phyloP scores from a whole-genome alignment of 306 rosid species.

The Prosopis cineraria region DNA sequence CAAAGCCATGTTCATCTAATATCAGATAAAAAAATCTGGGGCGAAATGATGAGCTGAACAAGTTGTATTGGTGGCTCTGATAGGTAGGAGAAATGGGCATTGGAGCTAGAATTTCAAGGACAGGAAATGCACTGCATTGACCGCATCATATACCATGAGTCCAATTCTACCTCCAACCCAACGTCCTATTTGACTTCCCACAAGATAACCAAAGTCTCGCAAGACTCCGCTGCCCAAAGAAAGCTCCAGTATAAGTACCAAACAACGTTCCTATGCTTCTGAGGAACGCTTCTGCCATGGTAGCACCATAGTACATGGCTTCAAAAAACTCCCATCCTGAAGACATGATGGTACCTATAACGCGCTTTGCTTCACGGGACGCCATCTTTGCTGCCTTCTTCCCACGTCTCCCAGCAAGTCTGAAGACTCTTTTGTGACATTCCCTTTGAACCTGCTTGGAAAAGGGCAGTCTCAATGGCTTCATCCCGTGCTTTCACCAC shows the following conservation, averaged over 20 bases:
- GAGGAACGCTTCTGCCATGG: constrained; percentile 64
- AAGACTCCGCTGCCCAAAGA: constrained; percentile 69
- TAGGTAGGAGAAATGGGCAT: constrained; percentile 52
- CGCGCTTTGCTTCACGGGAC: constrained; percentile 69
- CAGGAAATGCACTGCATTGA: constrained; percentile 66
- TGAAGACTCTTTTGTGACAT: constrained; percentile 60
- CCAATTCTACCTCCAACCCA: constrained; percentile 93
- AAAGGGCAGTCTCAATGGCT: constrained; percentile 65
- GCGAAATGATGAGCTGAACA: constrained; percentile 5
- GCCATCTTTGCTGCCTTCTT: constrained; percentile 75
- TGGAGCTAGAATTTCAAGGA: constrained; percentile 41
- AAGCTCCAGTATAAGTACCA: constrained; percentile 79
- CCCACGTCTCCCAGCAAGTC: constrained; percentile 65
- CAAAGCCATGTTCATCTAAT: not conserved
- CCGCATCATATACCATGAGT: constrained; percentile 78
- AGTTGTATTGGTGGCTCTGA: constrained; percentile 51
- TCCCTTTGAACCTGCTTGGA: constrained; percentile 63
- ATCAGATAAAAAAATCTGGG: not conserved
- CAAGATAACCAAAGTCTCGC: constrained; percentile 85
- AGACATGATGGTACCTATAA: constrained; percentile 81
- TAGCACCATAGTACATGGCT: constrained; percentile 83
- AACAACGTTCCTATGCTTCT: constrained; percentile 82
- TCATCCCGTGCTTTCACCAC: constrained; percentile 48
- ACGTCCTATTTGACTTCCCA: constrained; percentile 91
- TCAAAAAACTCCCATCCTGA: constrained; percentile 95